Evolutionary conservation across 1,284 basidiomycete species (phyloP), one percentile per base, ranked within the genome.

Genomic region (Mycena citricolor): DNA sequence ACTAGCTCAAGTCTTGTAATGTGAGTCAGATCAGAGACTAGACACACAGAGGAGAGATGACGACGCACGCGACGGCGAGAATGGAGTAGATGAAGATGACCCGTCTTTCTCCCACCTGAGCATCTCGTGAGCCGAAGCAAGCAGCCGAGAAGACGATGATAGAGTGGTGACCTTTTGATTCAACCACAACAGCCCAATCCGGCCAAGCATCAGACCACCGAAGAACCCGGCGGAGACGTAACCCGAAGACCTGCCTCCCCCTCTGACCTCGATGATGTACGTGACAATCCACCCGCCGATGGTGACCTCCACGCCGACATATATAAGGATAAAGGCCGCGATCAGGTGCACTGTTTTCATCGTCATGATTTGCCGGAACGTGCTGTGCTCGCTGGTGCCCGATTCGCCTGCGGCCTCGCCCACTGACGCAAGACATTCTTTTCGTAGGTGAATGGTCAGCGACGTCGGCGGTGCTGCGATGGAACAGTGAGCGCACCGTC

Each of bases 251-350:
- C 69, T 59, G 2, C 74, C 74, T 22, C 76, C 76, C 19, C 62
- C 58, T 26, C 76, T 61, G 13, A 73, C 66, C 19, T 70, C 55
- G 26, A 73, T 72, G 32, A 81, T 74, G 53, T 73, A 82, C 0
- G 79, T 80, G 4, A 81, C 80, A 34, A 81, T 81, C 79, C 79
- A 82, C 4, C 77, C 78, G 52, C 80, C 82, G 36, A 82, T 71
- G 0, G 81, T 81, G 1, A 83, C 81, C 54, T 85, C 81, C 0
- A 79, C 70, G 4, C 83, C 83, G 31, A 85, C 80, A 56, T 85
- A 85, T 10, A 85, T 73, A n/a, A 83, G 64, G 19, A 77, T 68
- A 57, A 81, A 86, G 40, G 81, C 63, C 0, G 82, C 77, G 12
- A 85, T 62, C 22, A 76, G 60, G 53, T 84, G 79, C 1, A 85